Evolutionary conservation across 495 filamentous ascomycete species (phyloP), one percentile per base, ranked within the genome.

Genomic region (Copromyces sp.): DNA sequence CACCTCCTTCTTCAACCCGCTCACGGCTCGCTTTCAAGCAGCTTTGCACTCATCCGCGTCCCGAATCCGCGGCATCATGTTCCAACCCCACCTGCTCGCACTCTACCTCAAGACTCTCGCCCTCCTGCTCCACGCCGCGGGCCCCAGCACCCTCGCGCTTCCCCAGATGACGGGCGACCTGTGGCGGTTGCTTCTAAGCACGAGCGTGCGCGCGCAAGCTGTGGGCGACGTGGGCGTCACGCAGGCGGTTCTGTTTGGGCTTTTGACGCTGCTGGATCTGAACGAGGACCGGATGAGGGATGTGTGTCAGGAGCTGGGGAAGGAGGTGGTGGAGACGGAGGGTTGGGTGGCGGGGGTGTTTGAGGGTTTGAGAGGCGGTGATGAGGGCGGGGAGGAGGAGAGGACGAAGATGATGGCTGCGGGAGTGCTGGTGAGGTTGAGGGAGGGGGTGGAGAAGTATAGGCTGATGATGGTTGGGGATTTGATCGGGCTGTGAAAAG

Each of bases 211-310:
- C 44, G 81, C 42, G 70, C 85, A 79, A 71, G 83, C 78, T 44
- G 82, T 85, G 24, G 84, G 84, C 2, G 91, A 95, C 42, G 80
- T 88, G 3, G 80, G 80, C 0, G 84, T 97, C 14, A 86, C 92
- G 9, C 87, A 92, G 59, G 91, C 93, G 0, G 81, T 97, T 53
- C 82, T 98, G 14, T 92, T 95, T 69, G 87, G 88, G 3, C 89
- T 97, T 70, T 82, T 97, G 39, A 91, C 90, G n/a, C 72, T 97
- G 32, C 81, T 98, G 12, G 93, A 97, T 71, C 84, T 97, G n/a
- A 97, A 97, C 72, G 89, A 90, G 76, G 86, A 89, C 42, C 91
- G 95, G 78, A 91, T 94, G 68, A 87, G 90, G 47, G 85, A 86
- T 39, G 83, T 96, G 8, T 94, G 96, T 78, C 88, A 81, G 77